Base-by-base conservation (phyloP, 148 eudicot species). In the Chenopodium formosanum region DNA sequence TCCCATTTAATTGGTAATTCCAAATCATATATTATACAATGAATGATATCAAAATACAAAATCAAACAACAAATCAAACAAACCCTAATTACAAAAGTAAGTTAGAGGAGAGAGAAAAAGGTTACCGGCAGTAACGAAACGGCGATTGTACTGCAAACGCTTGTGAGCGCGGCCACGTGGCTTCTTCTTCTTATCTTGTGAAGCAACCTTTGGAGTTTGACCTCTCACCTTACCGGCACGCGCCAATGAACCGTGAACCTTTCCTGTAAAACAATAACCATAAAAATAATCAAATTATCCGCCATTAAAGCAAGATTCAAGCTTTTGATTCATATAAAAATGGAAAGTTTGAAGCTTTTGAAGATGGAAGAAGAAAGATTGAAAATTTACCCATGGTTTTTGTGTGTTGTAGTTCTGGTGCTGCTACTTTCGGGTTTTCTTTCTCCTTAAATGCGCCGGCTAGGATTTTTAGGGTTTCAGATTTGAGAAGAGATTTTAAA, bases 171-270 rank as follows among this genome's bases (percentile, higher is more conserved):
- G 92, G 27, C 98, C 98, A 50, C 94, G 91, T 74, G 98, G 98
- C 93, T 92, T 78, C 94, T 92, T 94, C 93, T 94, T 94, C 93
- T 94, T 94, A 87, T 94, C 98, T 83, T 92, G 98, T 85, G 88
- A 88, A 0, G 98, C 97, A 0, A 94, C 97, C 79, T 94, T 94
- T 0, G 97, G 98, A 0, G 98, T 92, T 75, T 92, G 98, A 0
- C 98, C 98, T 88, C 98, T 91, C 77, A 94, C 98, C 87, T 94
- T 92, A 10, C 98, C 98, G 13, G 98, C 98, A 88, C 98, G 98
- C 16, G 98, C 98, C 90, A 94, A 85, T 1, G 98, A 92, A 87
- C 98, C 98, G 86, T 92, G 97, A 5, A 94, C 97, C 90, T 94
- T 94, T 23, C 97, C 96, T 90, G 89, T 25, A 47, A 48, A 1